Conservation (phyloP, 768 basidiomycete genomes). For the Lactarius hengduanensis region DNA sequence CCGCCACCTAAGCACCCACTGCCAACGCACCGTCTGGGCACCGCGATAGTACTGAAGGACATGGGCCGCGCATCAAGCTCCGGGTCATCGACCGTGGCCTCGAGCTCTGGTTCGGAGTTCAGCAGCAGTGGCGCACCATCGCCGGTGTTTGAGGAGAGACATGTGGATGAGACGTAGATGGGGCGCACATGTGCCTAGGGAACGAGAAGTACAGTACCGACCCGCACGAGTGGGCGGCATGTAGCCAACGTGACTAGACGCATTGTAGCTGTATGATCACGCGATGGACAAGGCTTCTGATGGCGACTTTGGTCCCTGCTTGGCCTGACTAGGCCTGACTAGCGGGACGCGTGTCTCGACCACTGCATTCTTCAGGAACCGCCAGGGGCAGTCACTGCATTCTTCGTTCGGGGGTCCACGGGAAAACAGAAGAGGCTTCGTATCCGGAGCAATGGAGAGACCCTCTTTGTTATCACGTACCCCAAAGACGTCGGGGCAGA, state of each 20-base stretch:
- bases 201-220: neutral
- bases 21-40: neutral
- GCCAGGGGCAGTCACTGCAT: neutral
- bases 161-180: neutral
- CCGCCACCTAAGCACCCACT: constrained; percentile 7
- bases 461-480: neutral
- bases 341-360: neutral
- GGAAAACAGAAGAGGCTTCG: neutral
- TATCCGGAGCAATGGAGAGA: neutral
- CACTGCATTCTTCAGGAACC: neutral
- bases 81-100: neutral
- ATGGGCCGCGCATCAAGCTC: neutral
- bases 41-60: neutral
- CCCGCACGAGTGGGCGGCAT: neutral
- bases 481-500: neutral
- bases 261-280: neutral
- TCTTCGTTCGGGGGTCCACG: neutral
- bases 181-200: neutral
- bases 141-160: neutral
- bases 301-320: neutral
- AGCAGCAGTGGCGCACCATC: neutral
- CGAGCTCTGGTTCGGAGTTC: constrained; percentile 1
- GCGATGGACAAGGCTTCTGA: neutral
- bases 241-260: neutral
- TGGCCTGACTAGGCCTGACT: neutral